Evolutionary conservation across 768 basidiomycete genomes (phyloP).

Genomic region (Auricularia heimuer): DNA sequence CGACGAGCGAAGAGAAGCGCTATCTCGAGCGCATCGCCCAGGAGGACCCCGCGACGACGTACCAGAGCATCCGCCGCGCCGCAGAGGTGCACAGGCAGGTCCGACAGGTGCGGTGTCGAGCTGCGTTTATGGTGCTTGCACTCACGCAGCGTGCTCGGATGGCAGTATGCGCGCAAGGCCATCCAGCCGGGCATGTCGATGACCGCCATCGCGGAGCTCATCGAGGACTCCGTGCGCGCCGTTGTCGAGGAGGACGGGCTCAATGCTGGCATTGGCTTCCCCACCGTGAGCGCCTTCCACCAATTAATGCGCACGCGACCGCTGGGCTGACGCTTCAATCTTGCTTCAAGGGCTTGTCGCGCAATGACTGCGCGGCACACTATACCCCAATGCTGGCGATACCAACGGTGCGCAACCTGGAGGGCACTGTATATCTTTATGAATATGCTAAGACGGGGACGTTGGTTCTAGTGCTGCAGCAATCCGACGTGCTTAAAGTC

Average conservation of each 20-base stretch:
- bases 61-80: slow-evolving; percentile 81
- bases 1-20: slow-evolving; percentile 83
- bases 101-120: slow-evolving; percentile 30
- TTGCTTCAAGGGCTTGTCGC: neutral
- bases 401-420: slow-evolving; percentile 47
- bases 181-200: slow-evolving; percentile 91
- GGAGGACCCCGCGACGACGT: slow-evolving; percentile 77
- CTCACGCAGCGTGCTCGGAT: too few relatives aligned
- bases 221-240: slow-evolving; percentile 86
- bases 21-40: slow-evolving; percentile 67
- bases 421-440: neutral
- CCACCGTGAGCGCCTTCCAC: slow-evolving; percentile 76
- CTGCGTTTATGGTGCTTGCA: neutral
- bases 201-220: slow-evolving; percentile 87
- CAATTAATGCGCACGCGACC: neutral
- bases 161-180: slow-evolving; percentile 53
- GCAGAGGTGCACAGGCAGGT: slow-evolving; percentile 96
- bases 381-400: slow-evolving; percentile 91
- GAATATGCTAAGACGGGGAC: slow-evolving; percentile 1
- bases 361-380: slow-evolving; percentile 91
- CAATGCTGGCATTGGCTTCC: slow-evolving; percentile 86
- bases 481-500: slow-evolving; percentile 88
- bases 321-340: neutral
- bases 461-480: slow-evolving; percentile 51
- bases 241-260: slow-evolving; percentile 86